A percentile compares a stretch with the other conserved stretches of the same genome.
phyloP scores from a whole-genome alignment of 805 yeast species.

The Novakomyces olei region DNA sequence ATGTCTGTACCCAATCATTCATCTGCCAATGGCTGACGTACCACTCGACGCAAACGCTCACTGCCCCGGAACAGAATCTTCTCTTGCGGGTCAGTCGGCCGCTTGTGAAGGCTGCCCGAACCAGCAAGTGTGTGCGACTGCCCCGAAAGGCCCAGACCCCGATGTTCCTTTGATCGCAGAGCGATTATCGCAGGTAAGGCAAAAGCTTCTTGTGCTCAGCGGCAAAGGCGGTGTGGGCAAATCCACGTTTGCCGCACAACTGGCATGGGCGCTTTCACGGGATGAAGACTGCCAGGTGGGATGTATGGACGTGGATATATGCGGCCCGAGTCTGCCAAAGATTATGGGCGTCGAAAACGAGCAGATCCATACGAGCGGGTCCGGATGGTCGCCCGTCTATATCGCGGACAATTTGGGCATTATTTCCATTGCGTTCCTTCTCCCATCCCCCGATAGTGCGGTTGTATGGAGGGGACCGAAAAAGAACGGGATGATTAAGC shows the following conservation, averaged over 20 bases:
- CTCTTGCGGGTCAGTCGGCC: slow-evolving; percentile 76
- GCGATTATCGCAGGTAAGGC: slow-evolving; percentile 40
- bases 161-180: slow-evolving; percentile 58
- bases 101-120: slow-evolving; percentile 93
- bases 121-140: slow-evolving; percentile 66
- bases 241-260: slow-evolving; percentile 83
- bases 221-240: slow-evolving; percentile 87
- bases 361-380: slow-evolving; percentile 62
- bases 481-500: slow-evolving; percentile 79
- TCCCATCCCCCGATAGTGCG: slow-evolving; percentile 82
- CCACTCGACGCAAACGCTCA: slow-evolving; percentile 31
- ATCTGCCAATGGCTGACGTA: no score
- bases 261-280: slow-evolving; percentile 80
- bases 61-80: slow-evolving; percentile 96
- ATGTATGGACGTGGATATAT: slow-evolving; percentile 89
- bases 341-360: slow-evolving; percentile 87
- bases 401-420: slow-evolving; percentile 85
- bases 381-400: slow-evolving; percentile 94
- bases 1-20: no score
- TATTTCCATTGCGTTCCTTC: slow-evolving; percentile 87
- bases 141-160: slow-evolving; percentile 80
- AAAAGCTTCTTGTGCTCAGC: slow-evolving; percentile 54
- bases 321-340: slow-evolving; percentile 90
- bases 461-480: slow-evolving; percentile 96
- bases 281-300: slow-evolving; percentile 70